Evolutionary conservation across 306 rosid species (phyloP), one percentile per base, ranked within the genome.

Genomic region (Castanea mollissima): DNA sequence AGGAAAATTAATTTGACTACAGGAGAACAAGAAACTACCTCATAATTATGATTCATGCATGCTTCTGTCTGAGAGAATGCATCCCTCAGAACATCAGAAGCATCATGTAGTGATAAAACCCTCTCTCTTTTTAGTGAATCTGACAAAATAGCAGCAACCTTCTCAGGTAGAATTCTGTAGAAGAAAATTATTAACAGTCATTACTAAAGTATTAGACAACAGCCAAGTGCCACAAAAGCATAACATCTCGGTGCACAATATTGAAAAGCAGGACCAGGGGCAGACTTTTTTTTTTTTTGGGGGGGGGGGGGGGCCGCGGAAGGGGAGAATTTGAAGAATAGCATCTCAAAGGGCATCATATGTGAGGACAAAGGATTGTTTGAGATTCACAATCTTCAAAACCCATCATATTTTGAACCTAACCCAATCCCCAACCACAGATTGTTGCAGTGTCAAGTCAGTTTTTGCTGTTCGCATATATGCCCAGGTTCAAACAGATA

Each of bases 21-120:
- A 35, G 38, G 18, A 57, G 38, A 25, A 34, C 35, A 71, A 71
- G 51, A 55, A 60, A 75, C 38, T 38, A 96, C 99, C 99, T 96
- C 99, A 38, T 93, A 96, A 72, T 70, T 80, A 88, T 93, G 90
- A 88, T 89, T 84, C 91, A 91, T 73, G 85, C 83, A 63, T 79
- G 87, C 85, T 83, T 96, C 99, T 72, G 99, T 87, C 88, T 87
- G 92, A 83, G 83, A 89, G 92, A 93, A 90, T 70, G 97, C 96
- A 82, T 87, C 98, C 83, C 90, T 88, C 72, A 96, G 94, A 86
- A 96, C 86, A 86, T 91, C 93, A 6, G 99, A 93, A 86, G 99
- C 98, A 86, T 96, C 96, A 76, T 77, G 19, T 34, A 70, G 87
- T 25, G 93, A 88, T 52, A 93, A 80, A 78, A 93, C 93, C 81